Base-by-base conservation (phyloP, 306 rosid species). In the Carpinus fangiana region DNA sequence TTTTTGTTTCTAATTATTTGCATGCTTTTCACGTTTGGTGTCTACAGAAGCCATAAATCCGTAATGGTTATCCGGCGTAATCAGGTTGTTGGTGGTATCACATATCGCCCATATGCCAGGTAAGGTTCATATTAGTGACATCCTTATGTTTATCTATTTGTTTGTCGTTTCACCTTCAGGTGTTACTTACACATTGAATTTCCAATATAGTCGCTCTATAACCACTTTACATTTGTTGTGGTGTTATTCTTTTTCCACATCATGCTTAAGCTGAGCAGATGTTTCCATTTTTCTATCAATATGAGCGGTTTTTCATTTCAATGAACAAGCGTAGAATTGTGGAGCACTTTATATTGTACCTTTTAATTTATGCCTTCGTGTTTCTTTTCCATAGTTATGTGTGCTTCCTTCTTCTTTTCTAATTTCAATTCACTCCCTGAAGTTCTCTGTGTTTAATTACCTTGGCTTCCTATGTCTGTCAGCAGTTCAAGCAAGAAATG, bases 61-160 rank as follows among this genome's bases (percentile, higher is more conserved):
- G 97, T 95, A 47, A 93, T 93, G 98, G 92, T 95, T 67, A 91
- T 95, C 82, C 85, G 99, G 80, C 88, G 87, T 41, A 91, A 92
- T 83, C 89, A 75, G 1, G 99, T 93, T 78, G 93, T 95, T 77
- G 99, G 99, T 82, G 99, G 99, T 82, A 95, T 95, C 77, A 91
- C 99, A 14, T 95, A 93, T 90, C 98, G 99, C 43, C 99, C 99
- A 50, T 95, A 95, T 90, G 79, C 74, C 83, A 93, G 82, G 99
- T 93, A 73, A 83, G 67, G 48, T 53, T 83, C 28, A 2, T 79
- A 16, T 81, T 70, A 26, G 4, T 61, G 55, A 66, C 38, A 38
- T 67, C 70, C 38, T 62, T 62, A 5, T 50, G 21, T 72, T 31
- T 74, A 28, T 28, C 3, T 26, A 1, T 65, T 56, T 23, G 46